phyloP scores from a whole-genome alignment of 192 early-diverging fungal genomes.

The Coemansia sp. region DNA sequence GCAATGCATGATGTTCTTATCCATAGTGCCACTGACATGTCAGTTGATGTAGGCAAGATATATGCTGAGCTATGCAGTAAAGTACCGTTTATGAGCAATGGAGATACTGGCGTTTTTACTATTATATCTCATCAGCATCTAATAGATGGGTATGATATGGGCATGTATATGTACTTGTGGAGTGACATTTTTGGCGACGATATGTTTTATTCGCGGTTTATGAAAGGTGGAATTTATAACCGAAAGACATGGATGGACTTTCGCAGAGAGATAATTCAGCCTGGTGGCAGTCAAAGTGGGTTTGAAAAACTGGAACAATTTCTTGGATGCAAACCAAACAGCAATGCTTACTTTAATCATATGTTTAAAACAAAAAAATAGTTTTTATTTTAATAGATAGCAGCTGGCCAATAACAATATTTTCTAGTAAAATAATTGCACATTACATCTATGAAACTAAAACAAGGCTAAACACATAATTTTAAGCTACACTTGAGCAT shows the following conservation, averaged over 20 bases:
- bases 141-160: slow-evolving; percentile 64
- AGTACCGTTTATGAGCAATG: slow-evolving; percentile 31
- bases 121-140: slow-evolving; percentile 53
- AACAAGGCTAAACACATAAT: too few species aligned
- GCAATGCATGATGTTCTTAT: slow-evolving; percentile 64
- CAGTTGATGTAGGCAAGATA: slow-evolving; percentile 44
- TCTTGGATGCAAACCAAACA: slow-evolving; percentile 67
- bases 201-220: slow-evolving; percentile 67
- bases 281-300: slow-evolving; percentile 60
- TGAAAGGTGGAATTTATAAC: slow-evolving; percentile 57
- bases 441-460: too few species aligned
- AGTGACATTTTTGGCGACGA: slow-evolving; percentile 70
- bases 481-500: too few species aligned
- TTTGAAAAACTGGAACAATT: slow-evolving; percentile 65
- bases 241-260: slow-evolving; percentile 60
- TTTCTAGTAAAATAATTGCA: too few species aligned
- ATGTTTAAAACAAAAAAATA: not conserved
- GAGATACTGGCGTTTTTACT: slow-evolving; percentile 20
- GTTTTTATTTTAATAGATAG: not conserved
- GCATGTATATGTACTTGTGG: slow-evolving; percentile 68
- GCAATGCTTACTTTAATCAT: not conserved
- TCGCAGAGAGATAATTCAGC: slow-evolving; percentile 64
- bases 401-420: too few species aligned
- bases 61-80: slow-evolving; percentile 49
- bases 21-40: slow-evolving; percentile 54